phyloP scores from a whole-genome alignment of 495 filamentous ascomycete genomes.

The Penicillium samsonianum region DNA sequence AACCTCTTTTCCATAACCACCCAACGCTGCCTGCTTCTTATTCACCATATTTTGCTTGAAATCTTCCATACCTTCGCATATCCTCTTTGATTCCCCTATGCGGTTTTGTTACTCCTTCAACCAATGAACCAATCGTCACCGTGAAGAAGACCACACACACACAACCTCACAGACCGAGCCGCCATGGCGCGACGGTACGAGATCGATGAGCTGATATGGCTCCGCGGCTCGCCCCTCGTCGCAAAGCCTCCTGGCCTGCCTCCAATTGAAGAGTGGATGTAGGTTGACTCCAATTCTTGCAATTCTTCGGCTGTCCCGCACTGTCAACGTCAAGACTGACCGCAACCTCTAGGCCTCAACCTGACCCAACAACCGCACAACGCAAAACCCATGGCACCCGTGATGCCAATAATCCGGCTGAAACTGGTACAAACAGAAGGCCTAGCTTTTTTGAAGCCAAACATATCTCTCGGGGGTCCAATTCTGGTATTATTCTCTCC shows the following conservation, averaged over 20 bases:
- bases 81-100: neutral
- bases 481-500: conserved; percentile 46
- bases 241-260: conserved; percentile 78
- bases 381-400: conserved; percentile 47
- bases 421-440: conserved; percentile 52
- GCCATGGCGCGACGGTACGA: conserved; percentile 69
- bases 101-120: conserved; percentile 9
- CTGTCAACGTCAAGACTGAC: conserved; percentile 31
- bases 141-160: conserved; percentile 34
- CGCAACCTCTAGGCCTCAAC: conserved; percentile 39
- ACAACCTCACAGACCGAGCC: conserved; percentile 30
- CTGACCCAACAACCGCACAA: conserved; percentile 45
- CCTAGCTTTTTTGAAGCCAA: conserved; percentile 60
- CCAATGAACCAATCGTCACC: conserved; percentile 40
- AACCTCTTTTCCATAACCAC: conserved; percentile 15
- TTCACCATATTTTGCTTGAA: conserved; percentile 4
- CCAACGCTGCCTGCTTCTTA: conserved; percentile 5
- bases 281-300: conserved; percentile 14
- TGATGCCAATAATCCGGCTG: conserved; percentile 44
- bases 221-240: conserved; percentile 83
- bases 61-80: neutral
- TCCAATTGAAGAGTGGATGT: conserved; percentile 95
- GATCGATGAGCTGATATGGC: conserved; percentile 71
- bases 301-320: conserved; percentile 17
- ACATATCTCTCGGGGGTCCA: conserved; percentile 63